Evolutionary conservation across 768 basidiomycete genomes (phyloP), one percentile per base, ranked within the genome.

Genomic region (Pulveroboletus sp.): DNA sequence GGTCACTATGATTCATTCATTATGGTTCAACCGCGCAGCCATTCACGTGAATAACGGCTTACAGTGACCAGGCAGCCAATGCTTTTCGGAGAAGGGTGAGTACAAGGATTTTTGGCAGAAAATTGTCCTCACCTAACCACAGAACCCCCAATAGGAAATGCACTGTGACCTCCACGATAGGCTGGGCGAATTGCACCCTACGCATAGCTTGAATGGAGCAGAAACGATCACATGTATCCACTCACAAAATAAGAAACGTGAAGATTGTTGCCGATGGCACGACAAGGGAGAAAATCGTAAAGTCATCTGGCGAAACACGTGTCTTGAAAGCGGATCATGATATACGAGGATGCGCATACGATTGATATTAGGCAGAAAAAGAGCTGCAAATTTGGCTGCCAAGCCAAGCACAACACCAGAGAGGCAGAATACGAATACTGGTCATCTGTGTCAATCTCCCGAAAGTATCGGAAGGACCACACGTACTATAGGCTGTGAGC

Each of bases 61-160:
- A 89, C 86, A 76, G 75, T 20, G 85, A 70, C 86, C 87, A 90
- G 16, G 88, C 80, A 27, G 76, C 87, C 80, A 86, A 79, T 20
- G 82, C 88, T 89, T 58, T 51, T 60, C n/a, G n/a, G n/a, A n/a
- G n/a, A n/a, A n/a, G n/a, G n/a, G n/a, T n/a, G n/a, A n/a, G n/a
- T n/a, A n/a, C n/a, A n/a, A n/a, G n/a, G n/a, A n/a, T n/a, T n/a
- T n/a, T n/a, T n/a, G n/a, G n/a, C n/a, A n/a, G n/a, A n/a, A n/a
- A n/a, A n/a, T n/a, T n/a, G n/a, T n/a, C n/a, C n/a, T 54, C 62
- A 85, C 88, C 73, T 31, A 91, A 72, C 89, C 89, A 91, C 30
- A 89, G 60, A 17, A 79, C 71, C 10, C 76, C 78, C 26, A 86
- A 59, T 19, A 84, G 53, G 63, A 83, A 78, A 45, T 83, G 63